Percentiles rank a stretch among this genome's conserved stretches.
phyloP scores from a whole-genome alignment of 1,284 basidiomycete genomes.

The Papiliotrema fonsecae region DNA sequence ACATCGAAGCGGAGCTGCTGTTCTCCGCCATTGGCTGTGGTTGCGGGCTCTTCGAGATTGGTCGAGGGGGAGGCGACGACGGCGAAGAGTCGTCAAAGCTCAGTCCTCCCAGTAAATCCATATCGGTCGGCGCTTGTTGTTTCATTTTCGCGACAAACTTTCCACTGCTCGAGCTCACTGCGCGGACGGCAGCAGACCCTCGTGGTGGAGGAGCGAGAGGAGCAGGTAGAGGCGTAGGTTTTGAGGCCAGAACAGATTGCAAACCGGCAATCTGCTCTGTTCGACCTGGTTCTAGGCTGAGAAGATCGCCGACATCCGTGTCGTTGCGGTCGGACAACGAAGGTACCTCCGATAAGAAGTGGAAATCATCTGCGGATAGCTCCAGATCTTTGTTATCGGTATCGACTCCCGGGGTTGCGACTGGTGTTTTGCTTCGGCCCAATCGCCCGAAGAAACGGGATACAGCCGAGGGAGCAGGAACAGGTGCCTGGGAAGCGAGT shows the following conservation, averaged over 20 bases:
- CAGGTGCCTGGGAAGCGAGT: conserved; percentile 3
- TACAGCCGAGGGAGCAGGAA: conserved; percentile 35
- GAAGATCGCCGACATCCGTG: conserved; percentile 34
- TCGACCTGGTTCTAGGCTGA: conserved; percentile 26
- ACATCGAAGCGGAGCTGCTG: conserved; percentile 1
- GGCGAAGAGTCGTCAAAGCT: conserved; percentile 21
- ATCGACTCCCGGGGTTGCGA: conserved; percentile 6
- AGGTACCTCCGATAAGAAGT: conserved; percentile 45
- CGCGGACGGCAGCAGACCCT: conserved; percentile 1
- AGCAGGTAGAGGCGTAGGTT: conserved; percentile 22
- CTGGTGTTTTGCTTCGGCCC: conserved; percentile 11
- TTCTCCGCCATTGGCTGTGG: not conserved
- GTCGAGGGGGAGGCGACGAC: not conserved
- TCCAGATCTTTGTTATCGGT: conserved; percentile 36
- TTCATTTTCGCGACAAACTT: conserved; percentile 28
- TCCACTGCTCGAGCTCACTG: not conserved
- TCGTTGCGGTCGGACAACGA: conserved; percentile 22
- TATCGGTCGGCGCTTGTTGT: conserved; percentile 8
- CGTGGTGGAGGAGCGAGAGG: conserved; percentile 33
- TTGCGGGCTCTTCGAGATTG: conserved; percentile 1
- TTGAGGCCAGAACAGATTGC: conserved; percentile 28
- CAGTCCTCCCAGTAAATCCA: conserved; percentile 38
- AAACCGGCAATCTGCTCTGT: conserved; percentile 26
- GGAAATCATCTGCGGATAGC: conserved; percentile 43
- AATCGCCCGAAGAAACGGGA: conserved; percentile 44